Conservation (phyloP, 1,139 yeast genomes). For the Scheffersomyces titani region DNA sequence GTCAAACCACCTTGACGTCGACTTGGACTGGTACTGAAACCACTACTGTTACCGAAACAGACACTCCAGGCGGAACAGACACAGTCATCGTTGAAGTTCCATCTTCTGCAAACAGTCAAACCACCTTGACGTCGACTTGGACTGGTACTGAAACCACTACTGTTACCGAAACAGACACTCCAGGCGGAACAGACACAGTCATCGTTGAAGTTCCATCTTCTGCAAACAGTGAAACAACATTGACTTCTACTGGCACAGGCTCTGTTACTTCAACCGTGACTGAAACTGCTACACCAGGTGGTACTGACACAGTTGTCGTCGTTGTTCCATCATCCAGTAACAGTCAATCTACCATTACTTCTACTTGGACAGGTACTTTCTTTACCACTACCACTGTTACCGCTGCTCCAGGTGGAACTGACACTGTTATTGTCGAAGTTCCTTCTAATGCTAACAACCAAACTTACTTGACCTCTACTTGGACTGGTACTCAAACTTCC, state of each 20-base stretch:
- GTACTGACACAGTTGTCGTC: constrained; percentile 9
- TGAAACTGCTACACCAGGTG: constrained; percentile 8
- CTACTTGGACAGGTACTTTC: constrained; percentile 10
- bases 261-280: constrained; percentile 6
- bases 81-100: not conserved
- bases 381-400: constrained; percentile 4
- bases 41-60: not conserved
- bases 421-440: constrained; percentile 9
- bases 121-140: constrained; percentile 7
- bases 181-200: constrained; percentile 11
- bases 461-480: constrained; percentile 6
- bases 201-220: constrained; percentile 4
- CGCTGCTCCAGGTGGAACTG: constrained; percentile 5
- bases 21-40: not conserved
- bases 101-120: not conserved
- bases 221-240: constrained; percentile 7
- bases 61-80: not conserved
- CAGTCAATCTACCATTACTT: constrained; percentile 2
- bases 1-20: not conserved
- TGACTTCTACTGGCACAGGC: constrained; percentile 7
- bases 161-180: constrained; percentile 5
- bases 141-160: constrained; percentile 10
- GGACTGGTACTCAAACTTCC: constrained; percentile 6
- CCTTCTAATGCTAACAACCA: constrained; percentile 5
- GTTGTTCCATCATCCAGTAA: constrained; percentile 8